Base-by-base conservation (phyloP, 2,329 filamentous ascomycete species). In the Colletotrichum sp. region DNA sequence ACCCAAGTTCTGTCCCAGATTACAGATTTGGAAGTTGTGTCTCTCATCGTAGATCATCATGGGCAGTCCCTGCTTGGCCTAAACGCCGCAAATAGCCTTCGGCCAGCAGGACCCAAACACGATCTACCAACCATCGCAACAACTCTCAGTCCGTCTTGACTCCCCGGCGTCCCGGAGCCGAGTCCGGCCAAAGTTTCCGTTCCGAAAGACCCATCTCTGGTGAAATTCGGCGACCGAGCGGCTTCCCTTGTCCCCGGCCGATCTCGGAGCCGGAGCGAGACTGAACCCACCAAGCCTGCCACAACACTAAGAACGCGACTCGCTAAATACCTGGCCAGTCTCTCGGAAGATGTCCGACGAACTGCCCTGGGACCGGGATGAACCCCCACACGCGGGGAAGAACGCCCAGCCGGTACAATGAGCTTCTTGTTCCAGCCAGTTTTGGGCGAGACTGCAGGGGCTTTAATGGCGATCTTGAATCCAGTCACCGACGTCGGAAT, bases 401-500 rank as follows among this genome's bases (percentile, higher is more conserved):
- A 39, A 59, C 8, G 12, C n/a, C 30, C 65, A 32, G 65, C 30
- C 8, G n/a, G 39, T 4, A 39, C 27, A 36, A 16, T 34, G 34
- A 39, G 8, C 62, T 27, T 71, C 72, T 61, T n/a, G 22, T 68
- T 25, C 49, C 9, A n/a, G 65, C 11, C 19, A 57, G n/a, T 36
- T 36, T 2, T 22, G 8, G 32, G 6, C 52, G 12, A 67, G 64
- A 27, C 34, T 8, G 39, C 32, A 29, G 15, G 32, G 39, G 16
- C 16, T 22, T 22, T 44, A 44, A 70, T 36, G 36, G 67, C 16
- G 55, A 62, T 62, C 27, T 15, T 15, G 9, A 27, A 32, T 52
- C 70, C 74, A 69, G 44, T 73, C 64, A 76, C 74, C 70, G 70
- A 65, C 44, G 32, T 76, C 74, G 74, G 74, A 73, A 69, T 64